Base-by-base conservation (phyloP, 257 asterid species). In the Marsdenia floribunda region DNA sequence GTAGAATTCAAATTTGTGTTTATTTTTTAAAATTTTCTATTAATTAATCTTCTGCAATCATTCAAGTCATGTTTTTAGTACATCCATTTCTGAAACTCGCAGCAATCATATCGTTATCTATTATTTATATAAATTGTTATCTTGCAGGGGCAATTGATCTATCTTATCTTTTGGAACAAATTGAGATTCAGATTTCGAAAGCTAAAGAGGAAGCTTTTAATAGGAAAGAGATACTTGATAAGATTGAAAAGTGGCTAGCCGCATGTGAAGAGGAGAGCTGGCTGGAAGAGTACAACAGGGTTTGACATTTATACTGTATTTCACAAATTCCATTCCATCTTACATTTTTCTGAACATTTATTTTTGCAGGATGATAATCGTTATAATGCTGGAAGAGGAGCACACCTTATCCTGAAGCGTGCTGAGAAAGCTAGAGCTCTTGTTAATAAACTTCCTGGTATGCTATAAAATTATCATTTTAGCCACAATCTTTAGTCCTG, bases 241-340 rank as follows among this genome's bases (percentile, higher is more conserved):
- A 87, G 89, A 83, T 89, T 72, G 93, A 92, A 59, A 94, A 92
- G 81, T 94, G 98, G 97, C 68, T 90, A 80, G 83, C 81, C 54
- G 97, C 98, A 54, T 88, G 98, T 77, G 97, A 90, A 68, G 96
- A 93, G 84, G 97, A 91, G 83, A 21, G 82, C 83, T 94, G 99
- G 99, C 88, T 94, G 76, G 99, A 92, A 86, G 98, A 94, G 81
- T 94, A 92, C 87, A 92, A 82, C 72, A 88, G 96, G 98, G 98
- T 92, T 69, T 61, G 90, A 80, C 57, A 24, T 19, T 46, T 15
- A 2, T 35, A 68, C 44, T 67, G 21, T 35, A 22, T 75, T 71
- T 67, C 53, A 42, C 60, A 8, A 26, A 40, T 44, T 65, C 37
- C 37, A 19, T 37, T 69, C 15, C 65, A 37, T 35, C 15, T 58